Base-by-base conservation (phyloP, 345 rosid species). In the Eucalyptus tenuipes region DNA sequence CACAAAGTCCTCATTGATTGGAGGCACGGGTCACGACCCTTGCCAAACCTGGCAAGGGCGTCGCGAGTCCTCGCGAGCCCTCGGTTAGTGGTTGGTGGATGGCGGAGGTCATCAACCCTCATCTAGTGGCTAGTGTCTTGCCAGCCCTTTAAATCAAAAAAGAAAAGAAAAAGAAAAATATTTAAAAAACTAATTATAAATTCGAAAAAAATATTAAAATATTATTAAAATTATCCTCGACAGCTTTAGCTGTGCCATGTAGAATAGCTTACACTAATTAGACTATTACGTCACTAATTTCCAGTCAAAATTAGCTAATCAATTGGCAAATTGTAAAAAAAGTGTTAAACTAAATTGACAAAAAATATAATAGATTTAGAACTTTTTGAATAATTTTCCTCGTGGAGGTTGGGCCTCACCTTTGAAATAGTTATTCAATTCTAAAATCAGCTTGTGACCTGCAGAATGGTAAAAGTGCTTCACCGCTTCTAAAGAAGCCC, bases 91-190 rank as follows among this genome's bases (percentile, higher is more conserved):
- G 29, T 4, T 22, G 20, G 12, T 24, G 61, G 61, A 22, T 4
- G 61, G 61, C 3, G 2, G 27, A 55, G 61, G 61, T 2, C 61
- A 55, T 24, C 1, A 1, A 11, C 61, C 13, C 29, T 55, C 61
- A 55, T 22, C 1, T 0, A 55, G 1, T 0, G 29, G 61, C 6
- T 1, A 4, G 0, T 9, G 29, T 24, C 61, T 22, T 55, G 29
- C 29, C 3, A 55, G 0, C 13, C 61, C 61, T 55, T 24, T 22
- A 24, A 55, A 55, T 24, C 61, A 55, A 55, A 55, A 55, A 55
- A 24, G 3, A 55, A 55, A 55, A 22, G 13, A 8, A 55, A 55
- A 55, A 55, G 11, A 55, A 55, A 55, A 24, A 22, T 24, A 24
- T 55, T 53, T 22, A 1, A 2, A 53, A 22, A 55, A 22, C 10